Evolutionary conservation across 2,329 filamentous ascomycete genomes (phyloP), one percentile per base, ranked within the genome.

Genomic region (Fusarium torulosum): DNA sequence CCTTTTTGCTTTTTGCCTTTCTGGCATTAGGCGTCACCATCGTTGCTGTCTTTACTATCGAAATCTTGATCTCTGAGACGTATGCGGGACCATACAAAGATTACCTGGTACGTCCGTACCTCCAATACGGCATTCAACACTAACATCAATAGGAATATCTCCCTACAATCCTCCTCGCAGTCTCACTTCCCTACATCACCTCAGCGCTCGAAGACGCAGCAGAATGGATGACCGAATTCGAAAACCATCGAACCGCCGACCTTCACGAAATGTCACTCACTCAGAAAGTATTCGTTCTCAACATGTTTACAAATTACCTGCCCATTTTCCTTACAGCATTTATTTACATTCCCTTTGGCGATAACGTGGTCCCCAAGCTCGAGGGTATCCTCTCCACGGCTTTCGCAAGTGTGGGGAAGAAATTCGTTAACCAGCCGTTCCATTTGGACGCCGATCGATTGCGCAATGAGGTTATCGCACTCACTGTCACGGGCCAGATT

Each of bases 251-350:
- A 53, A 93, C 90, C 0, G 83, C 88, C 31, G 88, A 90, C 49
- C 82, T 86, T 20, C 89, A 91, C 72, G 88, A 93, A 63, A 85
- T 88, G 62, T 89, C 90, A 0, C 82, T 91, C 67, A 91, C 90
- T 0, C 86, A 90, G 64, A 94, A 94, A 81, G 85, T 91, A 9
- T 93, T 94, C 60, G 83, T 92, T 33, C 85, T 94, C 74, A 92
- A 91, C 81, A 92, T 93, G 80, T 92, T 94, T 77, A 93, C 91
- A 14, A 91, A 91, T 6, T 94, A 94, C 74, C 83, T 93, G 1
- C 90, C 90, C 1, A 90, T 92, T 44, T 85, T 93, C 64, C 81
- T 94, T 8, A 94, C 91, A 0, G 91, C 91, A 0, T 94, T 94
- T 72, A 85, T 94, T 51, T 94, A 94, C 73, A 89, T 94, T 3